Percentiles rank a stretch among this genome's conserved stretches.
These are phyloP conservation scores for Eucalyptus curtisii DNA, from an alignment of 345 rosid species.

Conservation along the genomic window DNA sequence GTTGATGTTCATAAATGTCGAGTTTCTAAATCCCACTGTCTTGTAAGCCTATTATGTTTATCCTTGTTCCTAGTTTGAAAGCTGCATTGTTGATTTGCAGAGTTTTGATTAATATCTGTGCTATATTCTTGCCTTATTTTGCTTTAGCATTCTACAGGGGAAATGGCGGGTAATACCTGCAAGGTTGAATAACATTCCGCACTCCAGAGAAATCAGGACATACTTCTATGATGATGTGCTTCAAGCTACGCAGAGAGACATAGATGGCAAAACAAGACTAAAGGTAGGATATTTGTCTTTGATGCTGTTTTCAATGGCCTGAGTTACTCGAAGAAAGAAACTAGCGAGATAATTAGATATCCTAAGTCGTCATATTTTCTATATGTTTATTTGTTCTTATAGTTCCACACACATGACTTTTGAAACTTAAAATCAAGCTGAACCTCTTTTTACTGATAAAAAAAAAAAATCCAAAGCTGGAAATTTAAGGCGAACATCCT, in stretches of 20 bases:
- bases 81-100: background rate
- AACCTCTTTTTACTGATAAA: background rate
- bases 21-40: background rate
- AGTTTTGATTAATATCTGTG: background rate
- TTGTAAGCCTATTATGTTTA: too few relatives aligned
- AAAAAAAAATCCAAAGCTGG: background rate
- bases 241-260: constrained; percentile 60
- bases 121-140: constrained; percentile 14
- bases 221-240: constrained; percentile 87
- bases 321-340: background rate
- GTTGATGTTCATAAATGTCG: background rate
- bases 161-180: constrained; percentile 88
- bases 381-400: background rate
- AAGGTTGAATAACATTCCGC: constrained; percentile 82
- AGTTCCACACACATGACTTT: background rate
- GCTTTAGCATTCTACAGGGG: constrained; percentile 35
- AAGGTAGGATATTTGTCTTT: constrained; percentile 22
- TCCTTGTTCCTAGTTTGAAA: background rate
- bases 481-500: background rate
- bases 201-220: constrained; percentile 76
- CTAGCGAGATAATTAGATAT: background rate
- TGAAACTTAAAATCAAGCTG: background rate
- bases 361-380: background rate
- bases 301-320: background rate
- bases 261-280: constrained; percentile 60